Percentiles rank a stretch among this genome's conserved stretches.
Evolutionary conservation across 1,139 yeast genomes (phyloP).

Genomic region (Debaryomycetaceae sp.): DNA sequence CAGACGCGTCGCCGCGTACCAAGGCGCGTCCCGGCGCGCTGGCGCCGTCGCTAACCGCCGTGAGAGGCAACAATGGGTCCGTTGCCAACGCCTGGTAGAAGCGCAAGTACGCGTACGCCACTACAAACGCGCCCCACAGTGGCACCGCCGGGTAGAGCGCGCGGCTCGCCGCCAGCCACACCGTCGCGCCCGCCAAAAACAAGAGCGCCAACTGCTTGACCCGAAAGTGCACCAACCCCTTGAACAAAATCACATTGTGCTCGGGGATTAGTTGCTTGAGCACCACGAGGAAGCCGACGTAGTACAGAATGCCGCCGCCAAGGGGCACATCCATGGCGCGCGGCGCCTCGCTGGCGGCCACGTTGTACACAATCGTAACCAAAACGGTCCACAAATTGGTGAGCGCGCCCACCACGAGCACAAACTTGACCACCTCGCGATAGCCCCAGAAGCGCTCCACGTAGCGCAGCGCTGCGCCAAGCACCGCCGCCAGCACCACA

Average conservation of each 20-base stretch:
- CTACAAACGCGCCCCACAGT: conserved; percentile 63
- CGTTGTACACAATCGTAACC: conserved; percentile 36
- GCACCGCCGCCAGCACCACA: conserved; percentile 42
- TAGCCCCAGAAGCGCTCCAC: conserved; percentile 57
- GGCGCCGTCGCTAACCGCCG: conserved; percentile 12
- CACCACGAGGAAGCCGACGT: conserved; percentile 77
- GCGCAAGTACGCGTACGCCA: conserved; percentile 72
- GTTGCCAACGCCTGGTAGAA: conserved; percentile 54
- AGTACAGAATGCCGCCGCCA: conserved; percentile 71
- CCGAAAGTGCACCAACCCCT: conserved; percentile 60
- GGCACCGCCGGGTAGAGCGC: conserved; percentile 58
- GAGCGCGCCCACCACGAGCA: conserved; percentile 50
- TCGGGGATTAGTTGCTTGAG: conserved; percentile 88
- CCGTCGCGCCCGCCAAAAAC: conserved; percentile 38
- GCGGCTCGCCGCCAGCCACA: conserved; percentile 39
- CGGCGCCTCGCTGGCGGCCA: conserved; percentile 31
- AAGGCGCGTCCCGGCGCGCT: conserved; percentile 22
- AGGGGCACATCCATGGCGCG: conserved; percentile 43
- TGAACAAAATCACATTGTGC: conserved; percentile 67
- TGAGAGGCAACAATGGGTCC: conserved; percentile 38
- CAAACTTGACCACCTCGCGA: conserved; percentile 55
- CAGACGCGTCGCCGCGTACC: conserved; percentile 81
- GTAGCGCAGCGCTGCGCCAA: conserved; percentile 50
- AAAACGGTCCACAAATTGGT: conserved; percentile 54
- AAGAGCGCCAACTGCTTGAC: conserved; percentile 73